Conservation (phyloP, 345 rosid species). For the Erysimum cheiranthoides region DNA sequence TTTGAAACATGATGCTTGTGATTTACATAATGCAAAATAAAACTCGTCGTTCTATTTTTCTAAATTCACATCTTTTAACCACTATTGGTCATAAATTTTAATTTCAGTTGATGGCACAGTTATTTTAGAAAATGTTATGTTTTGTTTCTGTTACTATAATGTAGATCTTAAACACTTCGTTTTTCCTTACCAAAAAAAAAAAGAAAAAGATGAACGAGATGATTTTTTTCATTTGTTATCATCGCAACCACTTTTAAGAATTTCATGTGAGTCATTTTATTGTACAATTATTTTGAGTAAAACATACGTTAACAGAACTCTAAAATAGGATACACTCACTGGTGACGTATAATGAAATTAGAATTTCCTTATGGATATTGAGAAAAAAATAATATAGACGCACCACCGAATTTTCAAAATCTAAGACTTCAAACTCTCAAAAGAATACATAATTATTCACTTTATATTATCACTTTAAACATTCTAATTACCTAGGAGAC, state of each 20-base stretch:
- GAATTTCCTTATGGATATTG: too few relatives aligned
- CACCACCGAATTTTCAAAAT: too few relatives aligned
- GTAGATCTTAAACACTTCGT: not conserved
- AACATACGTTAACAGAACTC: not conserved
- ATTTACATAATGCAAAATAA: not conserved
- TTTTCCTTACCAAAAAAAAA: too few relatives aligned
- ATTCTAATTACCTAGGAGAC: slow-evolving; percentile 1
- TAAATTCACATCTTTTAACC: not conserved
- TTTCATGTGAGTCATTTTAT: not conserved
- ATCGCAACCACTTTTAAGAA: not conserved
- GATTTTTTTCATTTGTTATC: not conserved
- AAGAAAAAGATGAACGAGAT: not conserved
- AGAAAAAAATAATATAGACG: too few relatives aligned
- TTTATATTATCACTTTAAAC: not conserved
- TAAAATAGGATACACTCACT: too few relatives aligned
- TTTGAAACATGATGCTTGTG: slow-evolving; percentile 1
- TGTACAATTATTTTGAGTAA: not conserved
- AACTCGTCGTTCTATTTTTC: not conserved
- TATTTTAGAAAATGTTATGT: too few relatives aligned
- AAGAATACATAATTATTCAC: not conserved
- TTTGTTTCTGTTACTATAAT: not conserved
- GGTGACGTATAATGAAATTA: too few relatives aligned
- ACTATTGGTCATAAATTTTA: not conserved
- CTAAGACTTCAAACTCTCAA: too few relatives aligned
- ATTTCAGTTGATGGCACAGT: not conserved